Conservation (phyloP, 345 rosid genomes). For the Heritiera fomes region DNA sequence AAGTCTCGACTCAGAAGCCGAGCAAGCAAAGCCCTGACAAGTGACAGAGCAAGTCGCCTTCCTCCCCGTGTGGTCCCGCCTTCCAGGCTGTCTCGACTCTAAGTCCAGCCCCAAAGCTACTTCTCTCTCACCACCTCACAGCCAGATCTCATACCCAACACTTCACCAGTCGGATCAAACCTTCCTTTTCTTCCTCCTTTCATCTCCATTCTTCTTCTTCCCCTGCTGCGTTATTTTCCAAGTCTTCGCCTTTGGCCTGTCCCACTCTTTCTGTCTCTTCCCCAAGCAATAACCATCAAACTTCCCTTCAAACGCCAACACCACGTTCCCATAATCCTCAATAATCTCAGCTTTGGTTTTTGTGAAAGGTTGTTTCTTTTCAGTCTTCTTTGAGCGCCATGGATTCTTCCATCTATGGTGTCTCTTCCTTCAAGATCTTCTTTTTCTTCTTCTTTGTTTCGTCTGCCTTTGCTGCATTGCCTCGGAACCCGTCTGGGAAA, state of each 20-base stretch:
- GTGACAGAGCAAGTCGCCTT: background rate
- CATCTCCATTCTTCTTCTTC: background rate
- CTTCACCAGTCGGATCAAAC: background rate
- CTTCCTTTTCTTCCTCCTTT: background rate
- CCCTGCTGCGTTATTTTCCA: slow-evolving; percentile 18
- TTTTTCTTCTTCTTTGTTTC: slow-evolving; percentile 23
- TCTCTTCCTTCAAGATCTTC: slow-evolving; percentile 33
- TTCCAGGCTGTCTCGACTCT: slow-evolving; percentile 46
- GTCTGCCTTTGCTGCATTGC: slow-evolving; percentile 45
- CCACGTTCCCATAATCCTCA: background rate
- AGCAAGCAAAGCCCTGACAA: slow-evolving; percentile 13
- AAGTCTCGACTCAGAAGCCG: background rate
- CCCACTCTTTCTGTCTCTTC: background rate
- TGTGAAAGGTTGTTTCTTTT: background rate
- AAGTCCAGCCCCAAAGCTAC: background rate
- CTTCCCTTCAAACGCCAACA: background rate
- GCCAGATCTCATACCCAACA: background rate
- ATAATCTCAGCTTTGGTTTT: slow-evolving; percentile 1
- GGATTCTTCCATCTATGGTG: slow-evolving; percentile 51
- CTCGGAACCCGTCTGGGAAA: slow-evolving; percentile 36
- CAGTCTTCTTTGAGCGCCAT: slow-evolving; percentile 42
- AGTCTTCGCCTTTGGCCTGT: slow-evolving; percentile 20
- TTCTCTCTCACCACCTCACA: slow-evolving; percentile 12
- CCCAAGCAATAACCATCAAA: background rate
- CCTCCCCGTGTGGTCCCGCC: slow-evolving; percentile 42